Evolutionary conservation across 202 grass and related monocot genomes (phyloP).

Genomic region (Eragrostis tef): DNA sequence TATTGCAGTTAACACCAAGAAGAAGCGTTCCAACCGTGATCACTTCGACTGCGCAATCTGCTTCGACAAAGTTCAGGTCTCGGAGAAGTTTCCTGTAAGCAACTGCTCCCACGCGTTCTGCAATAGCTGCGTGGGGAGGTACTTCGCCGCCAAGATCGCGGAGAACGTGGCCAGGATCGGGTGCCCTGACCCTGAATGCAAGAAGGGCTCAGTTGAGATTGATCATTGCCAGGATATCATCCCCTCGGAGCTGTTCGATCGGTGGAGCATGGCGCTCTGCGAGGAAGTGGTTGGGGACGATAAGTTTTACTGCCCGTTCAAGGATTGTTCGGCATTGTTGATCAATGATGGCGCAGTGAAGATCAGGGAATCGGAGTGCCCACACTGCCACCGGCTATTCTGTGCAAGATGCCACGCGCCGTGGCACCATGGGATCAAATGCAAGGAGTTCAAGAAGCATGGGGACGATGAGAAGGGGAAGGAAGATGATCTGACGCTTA

Average conservation of each 20-base stretch:
- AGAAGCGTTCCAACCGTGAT: slow-evolving; percentile 33
- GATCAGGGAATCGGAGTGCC: slow-evolving; percentile 58
- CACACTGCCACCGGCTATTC: slow-evolving; percentile 58
- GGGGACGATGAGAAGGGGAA: slow-evolving; percentile 58
- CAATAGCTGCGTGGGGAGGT: slow-evolving; percentile 48
- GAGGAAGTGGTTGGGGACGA: slow-evolving; percentile 48
- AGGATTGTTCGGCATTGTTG: slow-evolving; percentile 59
- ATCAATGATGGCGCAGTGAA: slow-evolving; percentile 11
- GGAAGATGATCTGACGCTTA: slow-evolving; percentile 52
- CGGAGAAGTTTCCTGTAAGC: slow-evolving; percentile 44
- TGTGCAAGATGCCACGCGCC: slow-evolving; percentile 56
- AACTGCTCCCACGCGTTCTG: slow-evolving; percentile 61
- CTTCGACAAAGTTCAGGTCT: slow-evolving; percentile 39
- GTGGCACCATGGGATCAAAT: slow-evolving; percentile 61
- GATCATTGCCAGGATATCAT: slow-evolving; percentile 52
- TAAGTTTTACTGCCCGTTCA: slow-evolving; percentile 72
- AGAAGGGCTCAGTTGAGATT: slow-evolving; percentile 37
- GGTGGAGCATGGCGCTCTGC: slow-evolving; percentile 55
- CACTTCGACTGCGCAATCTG: slow-evolving; percentile 62
- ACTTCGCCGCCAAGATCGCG: slow-evolving; percentile 52
- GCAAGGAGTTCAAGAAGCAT: slow-evolving; percentile 51
- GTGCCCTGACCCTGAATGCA: slow-evolving; percentile 62
- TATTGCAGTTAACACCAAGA: not conserved
- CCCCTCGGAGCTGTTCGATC: slow-evolving; percentile 46
- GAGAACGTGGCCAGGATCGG: slow-evolving; percentile 51